phyloP scores from a whole-genome alignment of 1,284 basidiomycete genomes.

The Trametes pubescens region DNA sequence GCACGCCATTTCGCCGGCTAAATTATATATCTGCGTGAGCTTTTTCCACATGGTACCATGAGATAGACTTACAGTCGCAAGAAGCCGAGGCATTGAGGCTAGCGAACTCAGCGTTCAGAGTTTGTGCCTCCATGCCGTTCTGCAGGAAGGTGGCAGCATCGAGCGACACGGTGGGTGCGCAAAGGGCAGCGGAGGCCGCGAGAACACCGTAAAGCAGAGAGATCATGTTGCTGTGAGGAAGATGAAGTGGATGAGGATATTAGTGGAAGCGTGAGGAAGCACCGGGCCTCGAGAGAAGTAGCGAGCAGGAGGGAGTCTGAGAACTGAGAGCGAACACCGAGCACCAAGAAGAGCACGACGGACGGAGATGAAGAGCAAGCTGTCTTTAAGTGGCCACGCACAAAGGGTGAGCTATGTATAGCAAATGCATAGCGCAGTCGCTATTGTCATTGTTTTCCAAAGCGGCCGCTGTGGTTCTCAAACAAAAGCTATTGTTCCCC shows the following conservation, averaged over 20 bases:
- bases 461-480: not conserved
- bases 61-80: conserved; percentile 50
- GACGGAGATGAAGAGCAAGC: not conserved
- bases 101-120: conserved; percentile 55
- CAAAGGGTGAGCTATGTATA: conserved; percentile 18
- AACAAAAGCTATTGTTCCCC: conserved; percentile 31
- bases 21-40: not conserved
- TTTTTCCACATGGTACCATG: not conserved
- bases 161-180: conserved; percentile 47
- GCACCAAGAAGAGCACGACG: conserved; percentile 22
- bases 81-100: conserved; percentile 47
- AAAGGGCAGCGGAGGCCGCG: conserved; percentile 28
- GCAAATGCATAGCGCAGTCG: conserved; percentile 5
- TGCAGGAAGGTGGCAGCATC: conserved; percentile 50
- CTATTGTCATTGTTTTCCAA: conserved; percentile 29
- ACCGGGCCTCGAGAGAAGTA: conserved; percentile 28
- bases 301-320: conserved; percentile 1
- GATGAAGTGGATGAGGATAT: not conserved
- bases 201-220: conserved; percentile 34
- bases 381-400: conserved; percentile 21
- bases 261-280: conserved; percentile 26
- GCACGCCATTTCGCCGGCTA: conserved; percentile 56
- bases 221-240: conserved; percentile 20
- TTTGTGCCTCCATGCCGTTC: conserved; percentile 58
- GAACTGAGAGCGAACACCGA: conserved; percentile 25